Evolutionary conservation across 116 monocot species (phyloP).

Genomic region (Iris pallida): DNA sequence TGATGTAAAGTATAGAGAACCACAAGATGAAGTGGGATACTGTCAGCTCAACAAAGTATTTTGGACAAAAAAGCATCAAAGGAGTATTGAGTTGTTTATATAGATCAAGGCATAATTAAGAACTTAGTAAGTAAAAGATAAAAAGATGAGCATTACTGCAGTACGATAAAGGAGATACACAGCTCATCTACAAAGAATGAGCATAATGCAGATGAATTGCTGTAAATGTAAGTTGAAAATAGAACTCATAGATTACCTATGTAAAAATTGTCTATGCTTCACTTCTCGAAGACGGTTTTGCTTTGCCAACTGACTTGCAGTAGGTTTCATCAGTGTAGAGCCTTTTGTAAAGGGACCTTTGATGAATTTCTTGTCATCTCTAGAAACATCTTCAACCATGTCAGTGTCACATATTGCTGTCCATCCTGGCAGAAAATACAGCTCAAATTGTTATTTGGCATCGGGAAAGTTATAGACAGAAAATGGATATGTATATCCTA

Average conservation of each 20-base stretch:
- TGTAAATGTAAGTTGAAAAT: neutral
- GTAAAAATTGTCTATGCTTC: slow-evolving; percentile 9
- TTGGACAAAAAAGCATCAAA: neutral
- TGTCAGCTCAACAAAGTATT: neutral
- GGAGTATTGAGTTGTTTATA: neutral
- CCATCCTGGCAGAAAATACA: slow-evolving; percentile 9
- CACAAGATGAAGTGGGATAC: neutral
- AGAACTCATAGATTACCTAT: slow-evolving; percentile 3
- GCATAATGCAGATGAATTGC: too few relatives aligned
- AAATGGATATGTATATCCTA: neutral
- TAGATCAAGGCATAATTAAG: slow-evolving; percentile 7
- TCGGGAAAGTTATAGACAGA: neutral
- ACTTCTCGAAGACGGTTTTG: slow-evolving; percentile 22
- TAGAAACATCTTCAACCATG: slow-evolving; percentile 10
- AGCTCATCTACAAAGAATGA: too few relatives aligned
- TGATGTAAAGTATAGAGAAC: slow-evolving; percentile 3
- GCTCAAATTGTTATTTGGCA: neutral
- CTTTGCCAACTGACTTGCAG: slow-evolving; percentile 63
- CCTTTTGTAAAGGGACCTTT: slow-evolving; percentile 25
- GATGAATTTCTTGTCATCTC: slow-evolving; percentile 11
- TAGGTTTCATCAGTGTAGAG: slow-evolving; percentile 76
- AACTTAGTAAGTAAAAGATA: neutral
- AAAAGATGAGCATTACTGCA: neutral
- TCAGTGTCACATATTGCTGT: neutral
- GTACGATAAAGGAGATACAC: too few relatives aligned